Conservation (phyloP, 2,329 filamentous ascomycete species). For the Cytospora piceicola region DNA sequence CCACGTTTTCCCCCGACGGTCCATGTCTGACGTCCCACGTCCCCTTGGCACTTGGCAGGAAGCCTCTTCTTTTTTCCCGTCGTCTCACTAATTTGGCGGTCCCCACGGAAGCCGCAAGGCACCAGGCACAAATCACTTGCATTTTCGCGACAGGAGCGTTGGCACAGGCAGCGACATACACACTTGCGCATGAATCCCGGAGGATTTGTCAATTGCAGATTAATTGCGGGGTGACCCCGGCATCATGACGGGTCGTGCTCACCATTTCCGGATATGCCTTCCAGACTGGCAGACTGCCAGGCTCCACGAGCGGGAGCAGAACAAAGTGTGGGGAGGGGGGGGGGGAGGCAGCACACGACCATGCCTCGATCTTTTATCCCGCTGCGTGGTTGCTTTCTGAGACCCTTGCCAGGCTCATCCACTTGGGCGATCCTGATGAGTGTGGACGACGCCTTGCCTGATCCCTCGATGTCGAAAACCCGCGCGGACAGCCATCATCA, state of each 20-base stretch:
- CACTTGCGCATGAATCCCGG: neutral
- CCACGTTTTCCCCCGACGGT: neutral
- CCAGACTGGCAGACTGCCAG: neutral
- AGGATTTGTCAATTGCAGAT: neutral
- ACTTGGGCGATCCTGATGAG: neutral
- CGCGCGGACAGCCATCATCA: neutral
- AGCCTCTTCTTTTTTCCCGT: neutral
- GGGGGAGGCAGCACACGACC: neutral
- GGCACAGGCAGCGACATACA: neutral
- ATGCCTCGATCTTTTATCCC: neutral
- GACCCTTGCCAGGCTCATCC: neutral
- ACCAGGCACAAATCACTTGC: neutral
- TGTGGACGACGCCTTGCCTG: neutral
- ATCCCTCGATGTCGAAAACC: neutral
- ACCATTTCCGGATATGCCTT: neutral
- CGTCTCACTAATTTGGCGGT: neutral
- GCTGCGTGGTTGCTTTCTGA: neutral
- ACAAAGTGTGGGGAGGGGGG: too few relatives aligned
- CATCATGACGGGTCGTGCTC: neutral
- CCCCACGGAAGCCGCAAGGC: neutral
- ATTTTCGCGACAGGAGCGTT: neutral
- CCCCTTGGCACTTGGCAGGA: neutral
- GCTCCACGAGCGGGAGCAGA: too few relatives aligned
- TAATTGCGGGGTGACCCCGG: neutral
- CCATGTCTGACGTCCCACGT: neutral